A percentile compares a stretch with the other conserved stretches of the same genome.
Conservation (phyloP, 116 monocot genomes). For the Cymodocea nodosa region DNA sequence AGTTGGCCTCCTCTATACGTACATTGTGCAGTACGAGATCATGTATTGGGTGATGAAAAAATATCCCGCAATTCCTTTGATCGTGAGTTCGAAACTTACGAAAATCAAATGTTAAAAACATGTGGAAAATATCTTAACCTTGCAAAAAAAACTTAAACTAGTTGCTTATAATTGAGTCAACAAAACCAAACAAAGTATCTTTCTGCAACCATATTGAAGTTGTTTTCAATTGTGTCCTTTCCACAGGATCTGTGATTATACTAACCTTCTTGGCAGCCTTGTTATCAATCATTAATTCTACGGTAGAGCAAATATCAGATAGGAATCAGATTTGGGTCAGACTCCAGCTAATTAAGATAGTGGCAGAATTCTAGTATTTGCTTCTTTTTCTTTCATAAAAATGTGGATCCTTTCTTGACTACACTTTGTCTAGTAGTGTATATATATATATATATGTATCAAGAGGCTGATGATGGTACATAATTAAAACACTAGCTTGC, state of each 20-base stretch:
- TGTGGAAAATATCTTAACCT: too few relatives aligned
- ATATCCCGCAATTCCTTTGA: too few relatives aligned
- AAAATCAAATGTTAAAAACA: too few relatives aligned
- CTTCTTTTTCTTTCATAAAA: not conserved
- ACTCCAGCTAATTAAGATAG: not conserved
- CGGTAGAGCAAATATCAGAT: not conserved
- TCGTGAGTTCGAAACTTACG: too few relatives aligned
- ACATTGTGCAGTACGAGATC: too few relatives aligned
- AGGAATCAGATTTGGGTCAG: not conserved
- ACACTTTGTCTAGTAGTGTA: too few relatives aligned
- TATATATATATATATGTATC: too few relatives aligned
- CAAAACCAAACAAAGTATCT: slow-evolving; percentile 6
- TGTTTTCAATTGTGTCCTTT: not conserved
- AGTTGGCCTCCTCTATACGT: too few relatives aligned
- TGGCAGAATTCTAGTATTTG: not conserved
- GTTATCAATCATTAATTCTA: not conserved
- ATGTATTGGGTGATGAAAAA: too few relatives aligned
- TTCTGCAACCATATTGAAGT: not conserved
- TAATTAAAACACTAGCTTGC: too few relatives aligned
- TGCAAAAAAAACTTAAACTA: too few relatives aligned
- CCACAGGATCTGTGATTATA: not conserved
- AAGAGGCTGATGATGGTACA: too few relatives aligned
- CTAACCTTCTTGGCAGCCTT: not conserved
- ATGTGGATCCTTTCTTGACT: not conserved
- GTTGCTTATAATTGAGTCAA: slow-evolving; percentile 1